phyloP scores from a whole-genome alignment of 257 asterid species.

The Solanum corneliomulleri region DNA sequence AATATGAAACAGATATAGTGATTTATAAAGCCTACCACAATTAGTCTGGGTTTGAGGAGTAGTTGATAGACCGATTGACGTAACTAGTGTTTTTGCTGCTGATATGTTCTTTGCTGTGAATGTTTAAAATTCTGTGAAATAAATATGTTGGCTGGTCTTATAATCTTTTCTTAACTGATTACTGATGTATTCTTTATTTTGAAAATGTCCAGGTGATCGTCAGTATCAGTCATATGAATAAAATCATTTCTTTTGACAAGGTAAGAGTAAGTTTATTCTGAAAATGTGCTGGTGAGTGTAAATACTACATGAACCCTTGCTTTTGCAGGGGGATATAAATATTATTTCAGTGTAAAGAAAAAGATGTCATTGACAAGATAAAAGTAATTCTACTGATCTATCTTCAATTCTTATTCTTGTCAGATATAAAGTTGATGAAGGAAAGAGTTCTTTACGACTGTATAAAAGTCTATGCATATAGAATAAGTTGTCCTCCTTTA shows the following conservation, averaged over 20 bases:
- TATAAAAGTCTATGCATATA: background rate
- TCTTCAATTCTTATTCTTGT: background rate
- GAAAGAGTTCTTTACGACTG: background rate
- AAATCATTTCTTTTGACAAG: constrained; percentile 76
- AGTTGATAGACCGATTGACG: background rate
- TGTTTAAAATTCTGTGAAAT: background rate
- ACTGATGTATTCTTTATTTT: background rate
- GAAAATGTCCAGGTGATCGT: constrained; percentile 61
- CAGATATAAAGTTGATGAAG: background rate
- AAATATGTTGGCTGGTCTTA: background rate
- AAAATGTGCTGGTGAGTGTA: constrained; percentile 56
- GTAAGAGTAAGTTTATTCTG: constrained; percentile 23
- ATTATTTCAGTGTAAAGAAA: background rate
- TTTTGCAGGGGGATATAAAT: background rate
- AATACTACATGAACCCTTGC: constrained; percentile 55
- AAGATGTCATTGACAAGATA: constrained; percentile 65
- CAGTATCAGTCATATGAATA: constrained; percentile 69
- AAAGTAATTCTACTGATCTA: background rate
- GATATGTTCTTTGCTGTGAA: background rate
- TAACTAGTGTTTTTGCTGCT: background rate
- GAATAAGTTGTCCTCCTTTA: background rate
- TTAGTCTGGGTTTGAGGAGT: background rate
- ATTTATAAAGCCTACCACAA: background rate
- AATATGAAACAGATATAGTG: background rate
- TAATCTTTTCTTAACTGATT: background rate